Evolutionary conservation across 345 rosid genomes (phyloP).

Genomic region (Eucalyptus coolabah): DNA sequence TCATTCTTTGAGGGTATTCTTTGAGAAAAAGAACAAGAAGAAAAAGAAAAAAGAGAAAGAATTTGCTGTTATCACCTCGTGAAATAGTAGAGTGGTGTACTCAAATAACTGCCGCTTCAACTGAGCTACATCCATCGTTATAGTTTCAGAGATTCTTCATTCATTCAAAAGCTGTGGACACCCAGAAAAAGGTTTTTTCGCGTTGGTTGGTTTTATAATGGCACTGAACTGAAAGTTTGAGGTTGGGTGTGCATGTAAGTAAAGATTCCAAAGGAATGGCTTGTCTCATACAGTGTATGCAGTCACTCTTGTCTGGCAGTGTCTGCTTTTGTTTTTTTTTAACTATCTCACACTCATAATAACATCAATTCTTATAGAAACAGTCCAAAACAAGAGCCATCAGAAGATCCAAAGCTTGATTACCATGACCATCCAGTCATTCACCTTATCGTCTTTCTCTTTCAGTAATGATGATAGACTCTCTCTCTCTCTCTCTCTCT

Average conservation of each 20-base stretch:
- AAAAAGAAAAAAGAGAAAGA: neutral
- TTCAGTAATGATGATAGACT: neutral
- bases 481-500: neutral
- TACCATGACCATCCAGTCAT: neutral
- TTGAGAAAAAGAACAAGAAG: neutral
- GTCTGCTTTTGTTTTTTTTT: neutral
- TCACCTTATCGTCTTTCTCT: neutral
- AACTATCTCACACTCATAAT: neutral
- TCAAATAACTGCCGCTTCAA: constrained; percentile 34
- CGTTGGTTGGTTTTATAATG: neutral
- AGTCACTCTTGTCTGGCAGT: neutral
- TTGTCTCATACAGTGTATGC: neutral
- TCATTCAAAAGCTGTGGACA: neutral
- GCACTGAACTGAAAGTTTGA: neutral
- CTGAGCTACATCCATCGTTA: constrained; percentile 35
- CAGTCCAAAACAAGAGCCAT: neutral
- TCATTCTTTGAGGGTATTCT: neutral
- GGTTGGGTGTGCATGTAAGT: neutral
- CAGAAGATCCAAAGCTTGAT: neutral
- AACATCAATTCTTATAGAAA: neutral
- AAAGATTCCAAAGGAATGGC: neutral
- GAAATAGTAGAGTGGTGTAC: constrained; percentile 30
- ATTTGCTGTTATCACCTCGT: constrained; percentile 22
- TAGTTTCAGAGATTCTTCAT: neutral
- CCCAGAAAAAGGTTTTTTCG: neutral